Base-by-base conservation (phyloP, 2,329 filamentous ascomycete species). In the Colletotrichum siamense region DNA sequence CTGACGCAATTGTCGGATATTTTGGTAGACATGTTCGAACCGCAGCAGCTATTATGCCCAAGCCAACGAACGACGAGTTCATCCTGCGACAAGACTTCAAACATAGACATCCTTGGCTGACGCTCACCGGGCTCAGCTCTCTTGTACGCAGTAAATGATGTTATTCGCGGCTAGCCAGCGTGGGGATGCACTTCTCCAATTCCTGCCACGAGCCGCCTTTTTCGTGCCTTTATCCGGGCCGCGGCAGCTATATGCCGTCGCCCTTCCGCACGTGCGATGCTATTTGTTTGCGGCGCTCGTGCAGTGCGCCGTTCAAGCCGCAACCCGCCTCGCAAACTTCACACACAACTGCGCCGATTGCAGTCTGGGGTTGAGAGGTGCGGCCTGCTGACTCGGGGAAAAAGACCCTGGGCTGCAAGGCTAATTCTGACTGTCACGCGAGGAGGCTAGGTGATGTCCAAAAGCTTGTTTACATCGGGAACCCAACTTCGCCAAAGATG, bases 21-120 rank as follows among this genome's bases (percentile, higher is more conserved):
- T 32, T 65, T 39, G 18, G 59, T 73, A 9, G 57, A 36, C 34
- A 24, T 59, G 34, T 44, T 76, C 69, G 16, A 61, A 39, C 26
- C n/a, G 28, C 24, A 59, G 34, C 65, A 26, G 49, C 68, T 32
- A 71, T 57, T 13, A 49, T 52, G 44, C 44, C 44, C 44, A 52
- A 52, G 44, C 44, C 36, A 34, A 65, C 39, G 62, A 61, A 74
- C 57, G 39, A 64, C 55, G 44, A 34, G 72, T 52, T 75, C 71
- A 77, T 75, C 52, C 75, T 77, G 75, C 75, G 75, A 77, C 75
- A 39, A 39, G 26, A 71, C 66, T 49, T 71, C 75, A 75, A 77
- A 77, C 75, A 57, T 71, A 55, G 62, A 57, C 52, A 64, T 62
- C 66, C 75, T 77, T 71, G 71, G 62, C 71, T 68, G 66, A 76